Base-by-base conservation (phyloP, 1,139 yeast genomes). In the Yamadazyma membranifaciens region DNA sequence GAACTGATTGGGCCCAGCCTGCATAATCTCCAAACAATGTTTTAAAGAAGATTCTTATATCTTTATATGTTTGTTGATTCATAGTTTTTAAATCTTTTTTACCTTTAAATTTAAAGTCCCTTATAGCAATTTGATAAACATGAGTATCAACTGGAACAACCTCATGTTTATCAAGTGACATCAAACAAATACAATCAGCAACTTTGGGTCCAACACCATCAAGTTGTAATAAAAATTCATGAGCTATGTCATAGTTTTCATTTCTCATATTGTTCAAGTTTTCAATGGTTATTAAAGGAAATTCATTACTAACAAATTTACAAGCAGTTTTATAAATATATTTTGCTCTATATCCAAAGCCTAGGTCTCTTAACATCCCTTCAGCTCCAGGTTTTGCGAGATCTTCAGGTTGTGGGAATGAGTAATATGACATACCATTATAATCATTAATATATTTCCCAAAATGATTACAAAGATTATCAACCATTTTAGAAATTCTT, bases 161-260 rank as follows among this genome's bases (percentile, higher is more conserved):
- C 43, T 84, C 88, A 53, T 85, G 89, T 63, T 89, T 86, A 52
- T 86, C 94, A 39, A 94, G 67, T 1, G 96, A 86, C 97, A 92
- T 91, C 31, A 92, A 67, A 49, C 95, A 84, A 14, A 70, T 49
- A 59, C 99, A 92, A 54, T 94, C 98, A 0, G 99, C 97, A 1
- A 92, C 98, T 62, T 92, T 92, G 1, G 98, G 98, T 0, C 99
- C 99, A 0, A 94, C 97, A 0, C 99, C 99, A 3, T 78, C 73
- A 48, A 86, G 82, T 48, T 78, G 74, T 46, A 85, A 65, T 34
- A 94, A 64, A 45, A 77, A 81, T 13, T 77, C 76, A 47, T 85
- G 86, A 1, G 87, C 83, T 7, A 74, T 76, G 38, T 73, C 74
- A 49, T 83, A 81, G 3, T 75, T 61, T 26, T 57, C 50, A 0